Evolutionary conservation across 2,329 filamentous ascomycete genomes (phyloP).

Genomic region (Aspergillus sp.): DNA sequence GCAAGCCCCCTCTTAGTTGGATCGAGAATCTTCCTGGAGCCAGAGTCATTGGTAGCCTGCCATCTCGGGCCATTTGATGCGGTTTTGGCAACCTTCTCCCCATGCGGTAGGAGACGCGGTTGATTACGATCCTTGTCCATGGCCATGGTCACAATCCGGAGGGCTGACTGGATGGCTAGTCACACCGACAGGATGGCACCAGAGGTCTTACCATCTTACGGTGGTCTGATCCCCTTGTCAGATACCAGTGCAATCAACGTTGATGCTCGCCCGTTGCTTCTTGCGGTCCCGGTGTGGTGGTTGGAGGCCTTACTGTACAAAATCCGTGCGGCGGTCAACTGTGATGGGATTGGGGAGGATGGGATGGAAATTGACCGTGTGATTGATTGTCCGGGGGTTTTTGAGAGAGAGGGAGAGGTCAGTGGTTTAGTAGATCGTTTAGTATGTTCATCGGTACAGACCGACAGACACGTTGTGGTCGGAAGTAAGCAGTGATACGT

Average conservation of each 20-base stretch:
- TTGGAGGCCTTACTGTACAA: background rate
- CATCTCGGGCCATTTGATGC: conserved; percentile 1
- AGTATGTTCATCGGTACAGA: too few species aligned
- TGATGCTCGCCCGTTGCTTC: conserved; percentile 16
- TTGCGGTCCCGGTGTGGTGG: conserved; percentile 5
- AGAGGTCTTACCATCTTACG: conserved; percentile 8
- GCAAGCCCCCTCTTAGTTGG: conserved; percentile 23
- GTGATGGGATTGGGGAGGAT: too few species aligned
- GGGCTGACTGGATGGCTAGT: conserved; percentile 1
- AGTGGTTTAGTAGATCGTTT: background rate
- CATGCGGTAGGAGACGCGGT: background rate
- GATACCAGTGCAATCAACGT: background rate
- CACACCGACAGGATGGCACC: background rate
- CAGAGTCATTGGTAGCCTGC: background rate
- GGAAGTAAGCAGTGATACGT: background rate
- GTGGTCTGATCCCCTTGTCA: conserved; percentile 5
- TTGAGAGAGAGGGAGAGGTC: background rate
- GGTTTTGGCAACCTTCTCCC: background rate
- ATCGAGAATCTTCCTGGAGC: conserved; percentile 18
- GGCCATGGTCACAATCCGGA: conserved; percentile 3
- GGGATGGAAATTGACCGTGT: background rate
- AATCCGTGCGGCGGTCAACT: background rate
- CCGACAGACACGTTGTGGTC: background rate
- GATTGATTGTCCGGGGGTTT: background rate
- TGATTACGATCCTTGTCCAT: conserved; percentile 6